These are phyloP conservation scores for Sanghuangporus sanghuang DNA, from an alignment of 1,284 basidiomycete species.

Conservation along the genomic window DNA sequence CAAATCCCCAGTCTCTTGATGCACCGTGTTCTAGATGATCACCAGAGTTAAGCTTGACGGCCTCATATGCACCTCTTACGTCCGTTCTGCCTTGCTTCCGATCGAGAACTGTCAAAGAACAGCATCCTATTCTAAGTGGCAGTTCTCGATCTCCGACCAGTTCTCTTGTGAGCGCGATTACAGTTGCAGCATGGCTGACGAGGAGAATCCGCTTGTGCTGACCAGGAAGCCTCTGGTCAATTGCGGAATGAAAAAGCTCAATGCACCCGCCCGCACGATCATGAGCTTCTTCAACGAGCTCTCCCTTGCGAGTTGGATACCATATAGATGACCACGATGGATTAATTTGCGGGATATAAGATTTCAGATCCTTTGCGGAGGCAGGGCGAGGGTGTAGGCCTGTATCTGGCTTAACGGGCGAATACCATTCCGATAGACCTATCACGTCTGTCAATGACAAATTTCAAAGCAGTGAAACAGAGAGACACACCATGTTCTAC, in stretches of 20 bases:
- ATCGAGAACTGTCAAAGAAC: slow-evolving; percentile 53
- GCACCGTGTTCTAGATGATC: slow-evolving; percentile 55
- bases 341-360: slow-evolving; percentile 58
- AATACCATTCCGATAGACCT: slow-evolving; percentile 86
- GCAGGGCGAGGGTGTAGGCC: slow-evolving; percentile 70
- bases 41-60: slow-evolving; percentile 46
- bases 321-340: slow-evolving; percentile 57
- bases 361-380: slow-evolving; percentile 42
- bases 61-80: slow-evolving; percentile 41
- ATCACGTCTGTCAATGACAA: background rate
- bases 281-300: slow-evolving; percentile 61
- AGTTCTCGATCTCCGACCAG: slow-evolving; percentile 48
- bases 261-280: slow-evolving; percentile 53
- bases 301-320: slow-evolving; percentile 69
- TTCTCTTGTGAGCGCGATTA: slow-evolving; percentile 62
- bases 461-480: background rate
- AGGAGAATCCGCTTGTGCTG: slow-evolving; percentile 53
- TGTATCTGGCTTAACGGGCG: slow-evolving; percentile 59
- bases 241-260: slow-evolving; percentile 42
- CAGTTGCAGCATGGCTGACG: slow-evolving; percentile 76
- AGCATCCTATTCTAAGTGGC: slow-evolving; percentile 62
- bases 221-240: slow-evolving; percentile 40
- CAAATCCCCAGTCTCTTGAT: slow-evolving; percentile 76
- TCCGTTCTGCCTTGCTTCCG: slow-evolving; percentile 25
- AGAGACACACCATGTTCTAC: slow-evolving; percentile 58